Conservation (phyloP, 179 eudicot genomes). For the Drosera spatulata region DNA sequence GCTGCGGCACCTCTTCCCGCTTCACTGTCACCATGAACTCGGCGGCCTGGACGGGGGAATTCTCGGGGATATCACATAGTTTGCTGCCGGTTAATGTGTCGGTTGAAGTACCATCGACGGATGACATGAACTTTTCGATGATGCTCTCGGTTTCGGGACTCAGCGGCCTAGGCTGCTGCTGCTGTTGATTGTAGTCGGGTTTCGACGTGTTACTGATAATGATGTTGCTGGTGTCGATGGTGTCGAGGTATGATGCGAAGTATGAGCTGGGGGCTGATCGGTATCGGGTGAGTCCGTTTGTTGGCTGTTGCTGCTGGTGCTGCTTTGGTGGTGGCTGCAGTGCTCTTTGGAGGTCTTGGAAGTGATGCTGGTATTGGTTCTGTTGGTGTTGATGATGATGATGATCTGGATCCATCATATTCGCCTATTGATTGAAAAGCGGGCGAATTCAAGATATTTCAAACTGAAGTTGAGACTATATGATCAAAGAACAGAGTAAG, state of each 20-base stretch:
- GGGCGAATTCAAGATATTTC: too few relatives aligned
- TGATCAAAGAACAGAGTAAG: too few relatives aligned
- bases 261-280: slow-evolving; percentile 36
- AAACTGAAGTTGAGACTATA: too few relatives aligned
- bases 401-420: too few relatives aligned
- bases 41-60: slow-evolving; percentile 7
- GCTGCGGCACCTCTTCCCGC: slow-evolving; percentile 18
- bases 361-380: slow-evolving; percentile 18
- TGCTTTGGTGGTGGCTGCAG: slow-evolving; percentile 5
- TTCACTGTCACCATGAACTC: slow-evolving; percentile 11
- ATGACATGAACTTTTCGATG: slow-evolving; percentile 23
- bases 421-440: too few relatives aligned
- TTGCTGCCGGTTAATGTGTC: slow-evolving; percentile 5
- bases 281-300: slow-evolving; percentile 21
- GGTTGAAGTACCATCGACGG: slow-evolving; percentile 7
- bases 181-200: background rate
- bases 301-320: slow-evolving; percentile 18
- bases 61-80: slow-evolving; percentile 12
- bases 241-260: slow-evolving; percentile 29
- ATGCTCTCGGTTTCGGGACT: slow-evolving; percentile 34
- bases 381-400: too few relatives aligned
- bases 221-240: slow-evolving; percentile 6
- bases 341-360: slow-evolving; percentile 19
- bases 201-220: background rate
- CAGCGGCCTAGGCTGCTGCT: slow-evolving; percentile 12